A percentile compares a stretch with the other conserved stretches of the same genome.
phyloP scores from a whole-genome alignment of 208 protist genomes.

The Crithidia bombi region DNA sequence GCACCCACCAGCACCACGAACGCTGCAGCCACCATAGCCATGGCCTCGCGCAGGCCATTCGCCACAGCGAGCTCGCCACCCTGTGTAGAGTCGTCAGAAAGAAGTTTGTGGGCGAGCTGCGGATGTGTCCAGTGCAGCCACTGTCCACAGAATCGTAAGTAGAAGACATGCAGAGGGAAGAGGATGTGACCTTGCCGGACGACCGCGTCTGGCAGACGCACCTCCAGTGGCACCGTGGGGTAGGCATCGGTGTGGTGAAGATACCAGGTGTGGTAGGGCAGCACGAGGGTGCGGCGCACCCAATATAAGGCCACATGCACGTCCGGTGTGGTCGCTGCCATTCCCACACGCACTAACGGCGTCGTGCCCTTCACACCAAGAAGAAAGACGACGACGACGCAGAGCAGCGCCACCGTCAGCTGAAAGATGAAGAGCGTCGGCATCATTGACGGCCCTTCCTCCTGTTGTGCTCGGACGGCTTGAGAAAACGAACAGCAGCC shows the following conservation, averaged over 20 bases:
- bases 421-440: not conserved
- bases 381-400: not conserved
- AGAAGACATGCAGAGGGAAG: slow-evolving; percentile 48
- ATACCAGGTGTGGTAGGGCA: slow-evolving; percentile 40
- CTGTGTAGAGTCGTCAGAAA: not conserved
- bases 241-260: slow-evolving; percentile 17
- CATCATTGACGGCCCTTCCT: not conserved
- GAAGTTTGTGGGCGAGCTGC: not conserved
- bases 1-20: slow-evolving; percentile 25
- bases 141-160: slow-evolving; percentile 34
- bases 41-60: not conserved
- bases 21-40: not conserved
- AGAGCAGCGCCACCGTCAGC: not conserved
- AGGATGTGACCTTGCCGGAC: slow-evolving; percentile 35
- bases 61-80: not conserved
- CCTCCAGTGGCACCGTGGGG: not conserved
- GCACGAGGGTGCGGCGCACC: slow-evolving; percentile 37
- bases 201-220: slow-evolving; percentile 9
- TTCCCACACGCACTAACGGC: not conserved
- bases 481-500: slow-evolving; percentile 2
- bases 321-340: slow-evolving; percentile 2
- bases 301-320: slow-evolving; percentile 37
- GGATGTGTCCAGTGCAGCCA: slow-evolving; percentile 20
- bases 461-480: too few relatives aligned
- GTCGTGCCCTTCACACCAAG: not conserved